phyloP scores from a whole-genome alignment of 768 basidiomycete species.

The Russula olivacea region DNA sequence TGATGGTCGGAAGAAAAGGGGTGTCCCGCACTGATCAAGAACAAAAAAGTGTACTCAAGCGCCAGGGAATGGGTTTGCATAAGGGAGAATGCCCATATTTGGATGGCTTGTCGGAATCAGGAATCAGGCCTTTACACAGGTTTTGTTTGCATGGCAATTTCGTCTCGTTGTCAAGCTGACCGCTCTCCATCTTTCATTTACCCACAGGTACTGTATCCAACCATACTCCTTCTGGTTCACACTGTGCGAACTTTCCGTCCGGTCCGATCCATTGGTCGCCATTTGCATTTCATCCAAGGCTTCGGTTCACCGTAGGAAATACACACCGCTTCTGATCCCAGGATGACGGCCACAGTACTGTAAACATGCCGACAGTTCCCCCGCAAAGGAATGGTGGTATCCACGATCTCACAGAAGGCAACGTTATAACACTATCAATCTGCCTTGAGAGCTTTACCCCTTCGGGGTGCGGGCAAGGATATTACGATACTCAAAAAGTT shows the following conservation, averaged over 20 bases:
- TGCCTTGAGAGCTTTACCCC: too few relatives aligned
- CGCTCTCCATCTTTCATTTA: background rate
- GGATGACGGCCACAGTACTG: too few relatives aligned
- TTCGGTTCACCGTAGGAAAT: background rate
- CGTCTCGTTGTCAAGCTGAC: background rate
- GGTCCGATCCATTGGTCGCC: background rate
- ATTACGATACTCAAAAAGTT: too few relatives aligned
- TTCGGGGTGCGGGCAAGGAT: too few relatives aligned
- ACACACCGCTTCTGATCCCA: background rate
- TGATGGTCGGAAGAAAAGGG: conserved; percentile 19
- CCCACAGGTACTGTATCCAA: background rate
- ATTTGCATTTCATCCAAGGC: too few relatives aligned
- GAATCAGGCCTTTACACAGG: background rate
- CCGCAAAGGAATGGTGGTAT: background rate
- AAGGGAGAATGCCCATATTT: conserved; percentile 5
- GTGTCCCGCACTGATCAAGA: conserved; percentile 8
- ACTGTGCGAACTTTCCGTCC: background rate
- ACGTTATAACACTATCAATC: too few relatives aligned
- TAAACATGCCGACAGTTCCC: background rate
- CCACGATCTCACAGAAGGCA: background rate
- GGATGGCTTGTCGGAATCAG: background rate
- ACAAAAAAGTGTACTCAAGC: conserved; percentile 12
- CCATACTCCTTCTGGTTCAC: background rate
- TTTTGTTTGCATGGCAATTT: conserved; percentile 9
- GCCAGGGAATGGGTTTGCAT: background rate